Conservation (phyloP, 2,329 filamentous ascomycete genomes). For the Microthyrium microscopicum region DNA sequence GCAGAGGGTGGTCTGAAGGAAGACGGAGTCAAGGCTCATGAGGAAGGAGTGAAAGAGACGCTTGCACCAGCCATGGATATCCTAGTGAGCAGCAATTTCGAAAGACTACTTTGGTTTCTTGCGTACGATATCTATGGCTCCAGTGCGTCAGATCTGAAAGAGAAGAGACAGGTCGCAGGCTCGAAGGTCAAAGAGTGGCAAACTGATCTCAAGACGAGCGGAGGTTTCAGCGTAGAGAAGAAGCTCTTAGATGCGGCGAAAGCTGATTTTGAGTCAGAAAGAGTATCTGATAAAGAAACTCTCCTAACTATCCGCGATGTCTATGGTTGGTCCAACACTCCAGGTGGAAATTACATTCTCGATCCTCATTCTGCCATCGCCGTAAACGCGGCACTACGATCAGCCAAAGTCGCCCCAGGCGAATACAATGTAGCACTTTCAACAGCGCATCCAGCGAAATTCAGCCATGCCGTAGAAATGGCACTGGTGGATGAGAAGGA, state of each 20-base stretch:
- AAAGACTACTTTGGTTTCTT: conserved; percentile 86
- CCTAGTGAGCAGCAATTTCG: conserved; percentile 89
- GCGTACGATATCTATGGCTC: conserved; percentile 49
- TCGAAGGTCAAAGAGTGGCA: conserved; percentile 68
- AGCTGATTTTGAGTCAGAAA: conserved; percentile 65
- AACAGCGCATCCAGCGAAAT: conserved; percentile 93
- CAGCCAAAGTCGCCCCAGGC: conserved; percentile 27
- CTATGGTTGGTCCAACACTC: conserved; percentile 19
- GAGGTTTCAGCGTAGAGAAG: conserved; percentile 65
- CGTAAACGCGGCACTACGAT: conserved; percentile 54
- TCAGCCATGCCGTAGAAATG: conserved; percentile 66
- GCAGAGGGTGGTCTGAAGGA: conserved; percentile 37
- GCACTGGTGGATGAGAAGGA: conserved; percentile 55
- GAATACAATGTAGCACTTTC: conserved; percentile 66
- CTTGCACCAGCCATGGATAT: conserved; percentile 96
- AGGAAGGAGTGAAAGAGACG: conserved; percentile 72
- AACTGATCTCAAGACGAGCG: conserved; percentile 59
- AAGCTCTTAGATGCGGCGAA: conserved; percentile 57
- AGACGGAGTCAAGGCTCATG: conserved; percentile 45
- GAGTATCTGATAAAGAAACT: conserved; percentile 38
- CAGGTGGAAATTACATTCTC: conserved; percentile 47
- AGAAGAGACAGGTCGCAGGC: conserved; percentile 37
- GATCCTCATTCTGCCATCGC: conserved; percentile 90
- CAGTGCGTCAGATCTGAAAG: conserved; percentile 21
- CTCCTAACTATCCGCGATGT: conserved; percentile 29